Conservation (phyloP, 148 eudicot genomes). For the Vaccinium corymbosum region DNA sequence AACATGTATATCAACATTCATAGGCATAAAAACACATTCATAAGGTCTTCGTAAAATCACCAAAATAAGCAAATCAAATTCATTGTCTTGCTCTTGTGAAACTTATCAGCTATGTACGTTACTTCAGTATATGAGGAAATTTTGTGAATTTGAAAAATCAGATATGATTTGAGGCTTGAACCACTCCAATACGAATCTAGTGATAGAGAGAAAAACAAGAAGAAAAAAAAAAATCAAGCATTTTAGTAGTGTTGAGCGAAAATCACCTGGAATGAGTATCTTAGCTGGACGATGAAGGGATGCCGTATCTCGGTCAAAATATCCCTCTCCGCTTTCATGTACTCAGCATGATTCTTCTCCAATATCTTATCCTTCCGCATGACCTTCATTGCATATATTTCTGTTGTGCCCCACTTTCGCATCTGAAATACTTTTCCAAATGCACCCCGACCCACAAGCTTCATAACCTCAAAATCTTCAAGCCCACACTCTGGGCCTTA, state of each 20-base stretch:
- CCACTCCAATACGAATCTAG: neutral
- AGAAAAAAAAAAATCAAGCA: neutral
- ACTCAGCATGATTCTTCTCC: constrained; percentile 90
- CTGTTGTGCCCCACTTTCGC: constrained; percentile 61
- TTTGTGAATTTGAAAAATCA: neutral
- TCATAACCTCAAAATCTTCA: constrained; percentile 79
- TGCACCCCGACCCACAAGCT: constrained; percentile 83
- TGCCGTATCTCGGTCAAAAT: constrained; percentile 81
- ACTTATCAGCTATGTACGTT: neutral
- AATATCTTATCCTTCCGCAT: constrained; percentile 89
- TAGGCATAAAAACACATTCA: neutral
- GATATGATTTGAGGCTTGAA: neutral
- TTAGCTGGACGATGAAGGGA: constrained; percentile 81
- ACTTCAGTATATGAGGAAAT: neutral
- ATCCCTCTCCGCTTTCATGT: constrained; percentile 92
- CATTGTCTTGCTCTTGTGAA: neutral
- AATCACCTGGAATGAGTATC: constrained; percentile 89
- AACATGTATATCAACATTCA: neutral
- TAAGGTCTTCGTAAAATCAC: neutral
- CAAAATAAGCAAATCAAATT: neutral
- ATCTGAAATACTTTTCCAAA: constrained; percentile 93
- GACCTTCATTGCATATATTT: constrained; percentile 96
- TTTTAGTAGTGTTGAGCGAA: neutral
- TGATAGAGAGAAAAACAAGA: neutral
- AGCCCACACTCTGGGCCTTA: constrained; percentile 47